A percentile compares a stretch with the other conserved stretches of the same genome.
These are phyloP conservation scores for Saturnispora galanensis DNA, from an alignment of 805 yeast genomes.

Conservation along the genomic window DNA sequence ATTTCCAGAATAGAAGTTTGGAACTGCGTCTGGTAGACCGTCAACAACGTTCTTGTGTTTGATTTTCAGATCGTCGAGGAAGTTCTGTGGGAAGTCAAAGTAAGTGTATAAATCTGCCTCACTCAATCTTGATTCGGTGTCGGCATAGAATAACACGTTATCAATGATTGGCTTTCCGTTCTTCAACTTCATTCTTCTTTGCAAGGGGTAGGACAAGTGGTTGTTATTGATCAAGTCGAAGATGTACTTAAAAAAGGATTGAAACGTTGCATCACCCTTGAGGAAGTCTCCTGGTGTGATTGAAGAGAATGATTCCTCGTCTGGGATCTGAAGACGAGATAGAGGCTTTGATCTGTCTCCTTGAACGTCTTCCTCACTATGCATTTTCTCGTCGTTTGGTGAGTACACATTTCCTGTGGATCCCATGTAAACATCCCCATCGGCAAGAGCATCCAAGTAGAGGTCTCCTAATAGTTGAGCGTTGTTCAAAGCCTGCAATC, in stretches of 20 bases:
- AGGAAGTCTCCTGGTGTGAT: constrained; percentile 22
- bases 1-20: constrained; percentile 24
- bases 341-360: constrained; percentile 24
- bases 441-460: constrained; percentile 16
- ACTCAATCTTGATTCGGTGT: constrained; percentile 19
- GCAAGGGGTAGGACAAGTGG: constrained; percentile 24
- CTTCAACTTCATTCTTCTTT: constrained; percentile 22
- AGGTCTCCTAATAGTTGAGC: constrained; percentile 18
- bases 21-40: constrained; percentile 21
- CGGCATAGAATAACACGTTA: constrained; percentile 23
- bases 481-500: constrained; percentile 12
- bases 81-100: constrained; percentile 24
- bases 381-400: neutral
- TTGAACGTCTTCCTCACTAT: constrained; percentile 14
- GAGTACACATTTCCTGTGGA: constrained; percentile 20
- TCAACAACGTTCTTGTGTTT: constrained; percentile 26
- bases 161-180: constrained; percentile 27
- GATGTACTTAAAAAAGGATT: constrained; percentile 24
- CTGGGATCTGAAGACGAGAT: constrained; percentile 19
- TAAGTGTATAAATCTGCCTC: constrained; percentile 21
- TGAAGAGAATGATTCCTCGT: constrained; percentile 20
- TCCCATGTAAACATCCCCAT: constrained; percentile 19
- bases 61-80: constrained; percentile 25
- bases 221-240: constrained; percentile 24
- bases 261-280: constrained; percentile 27